A percentile compares a stretch with the other conserved stretches of the same genome.
phyloP scores from a whole-genome alignment of 129 eudicot species.

The Arctium lappa region DNA sequence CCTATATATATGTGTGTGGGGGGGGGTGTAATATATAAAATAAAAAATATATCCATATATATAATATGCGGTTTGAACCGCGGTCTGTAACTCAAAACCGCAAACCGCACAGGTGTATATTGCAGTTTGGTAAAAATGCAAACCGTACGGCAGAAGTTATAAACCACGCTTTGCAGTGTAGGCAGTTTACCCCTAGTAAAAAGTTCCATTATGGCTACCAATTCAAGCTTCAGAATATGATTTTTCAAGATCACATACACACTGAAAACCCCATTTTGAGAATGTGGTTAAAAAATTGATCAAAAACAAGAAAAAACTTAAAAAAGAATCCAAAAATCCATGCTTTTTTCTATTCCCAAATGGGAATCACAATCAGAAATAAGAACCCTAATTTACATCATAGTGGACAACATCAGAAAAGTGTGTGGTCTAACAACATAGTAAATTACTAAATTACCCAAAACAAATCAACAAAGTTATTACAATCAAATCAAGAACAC shows the following conservation, averaged over 20 bases:
- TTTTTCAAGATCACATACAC: background rate
- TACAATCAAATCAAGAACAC: background rate
- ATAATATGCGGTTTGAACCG: too few relatives aligned
- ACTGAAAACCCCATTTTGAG: background rate
- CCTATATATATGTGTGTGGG: too few relatives aligned
- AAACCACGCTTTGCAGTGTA: too few relatives aligned
- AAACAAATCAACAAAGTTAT: too few relatives aligned
- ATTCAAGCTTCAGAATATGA: background rate
- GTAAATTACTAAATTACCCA: slow-evolving; percentile 5
- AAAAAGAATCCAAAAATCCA: background rate
- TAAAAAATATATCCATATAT: too few relatives aligned
- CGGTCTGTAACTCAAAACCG: too few relatives aligned
- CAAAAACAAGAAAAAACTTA: background rate
- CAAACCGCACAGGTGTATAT: too few relatives aligned
- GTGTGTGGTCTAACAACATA: background rate
- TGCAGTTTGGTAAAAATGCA: too few relatives aligned
- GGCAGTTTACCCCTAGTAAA: too few relatives aligned
- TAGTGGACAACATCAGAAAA: background rate
- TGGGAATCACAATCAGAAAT: background rate
- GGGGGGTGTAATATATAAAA: too few relatives aligned
- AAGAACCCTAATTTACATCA: slow-evolving; percentile 3
- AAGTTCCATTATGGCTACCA: background rate
- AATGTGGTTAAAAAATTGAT: background rate
- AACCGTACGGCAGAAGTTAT: too few relatives aligned
- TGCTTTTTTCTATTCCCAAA: background rate